phyloP scores from a whole-genome alignment of 495 filamentous ascomycete genomes.

The Alectoria sarmentosa region DNA sequence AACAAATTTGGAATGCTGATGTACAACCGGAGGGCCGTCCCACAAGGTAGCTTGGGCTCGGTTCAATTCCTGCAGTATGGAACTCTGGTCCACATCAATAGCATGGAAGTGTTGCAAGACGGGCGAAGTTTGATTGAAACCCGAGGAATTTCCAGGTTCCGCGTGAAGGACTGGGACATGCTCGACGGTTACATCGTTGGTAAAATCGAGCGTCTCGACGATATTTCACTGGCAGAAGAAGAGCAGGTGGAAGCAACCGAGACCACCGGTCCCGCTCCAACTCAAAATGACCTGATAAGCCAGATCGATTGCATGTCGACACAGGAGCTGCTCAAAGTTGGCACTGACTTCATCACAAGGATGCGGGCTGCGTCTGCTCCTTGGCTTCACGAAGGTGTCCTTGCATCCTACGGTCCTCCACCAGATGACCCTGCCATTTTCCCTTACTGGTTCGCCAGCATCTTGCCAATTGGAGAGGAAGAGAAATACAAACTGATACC shows the following conservation, averaged over 20 bases:
- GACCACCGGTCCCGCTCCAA: conserved; percentile 24
- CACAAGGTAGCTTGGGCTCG: conserved; percentile 52
- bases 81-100: conserved; percentile 67
- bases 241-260: conserved; percentile 64
- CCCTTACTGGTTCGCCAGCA: conserved; percentile 85
- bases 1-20: conserved; percentile 80
- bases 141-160: conserved; percentile 67
- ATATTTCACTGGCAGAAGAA: conserved; percentile 74
- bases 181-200: conserved; percentile 74
- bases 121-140: conserved; percentile 76
- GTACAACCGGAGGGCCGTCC: conserved; percentile 48
- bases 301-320: conserved; percentile 61
- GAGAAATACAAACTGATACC: conserved; percentile 71
- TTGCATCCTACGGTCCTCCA: conserved; percentile 67
- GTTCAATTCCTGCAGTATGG: conserved; percentile 65
- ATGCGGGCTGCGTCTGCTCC: conserved; percentile 58
- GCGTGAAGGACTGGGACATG: conserved; percentile 52
- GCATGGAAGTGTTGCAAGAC: conserved; percentile 64
- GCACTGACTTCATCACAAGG: conserved; percentile 56
- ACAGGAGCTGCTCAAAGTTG: conserved; percentile 54
- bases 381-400: conserved; percentile 65
- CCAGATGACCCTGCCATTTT: conserved; percentile 70
- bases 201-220: conserved; percentile 64
- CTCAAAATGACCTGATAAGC: conserved; percentile 28
- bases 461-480: conserved; percentile 66